Evolutionary conservation across 345 rosid genomes (phyloP), one percentile per base, ranked within the genome.

Genomic region (Citrus glauca): DNA sequence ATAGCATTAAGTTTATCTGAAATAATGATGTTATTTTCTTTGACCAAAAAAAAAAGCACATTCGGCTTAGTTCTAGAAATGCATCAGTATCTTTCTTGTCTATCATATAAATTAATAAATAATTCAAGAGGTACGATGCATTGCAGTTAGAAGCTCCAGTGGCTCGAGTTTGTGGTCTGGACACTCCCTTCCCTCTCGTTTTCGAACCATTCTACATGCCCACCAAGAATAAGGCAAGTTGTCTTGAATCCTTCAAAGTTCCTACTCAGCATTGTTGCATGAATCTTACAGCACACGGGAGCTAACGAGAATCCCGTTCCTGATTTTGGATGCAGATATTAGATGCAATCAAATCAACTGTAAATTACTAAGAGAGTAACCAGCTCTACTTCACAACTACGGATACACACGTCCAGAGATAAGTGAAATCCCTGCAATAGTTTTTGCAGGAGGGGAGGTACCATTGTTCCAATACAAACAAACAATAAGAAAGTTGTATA

Each of bases 191-290:
- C 81, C 95, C 98, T 11, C 97, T 91, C 35, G 97, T 93, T 73
- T 93, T 95, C 38, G 98, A 95, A 71, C 99, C 98, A 10, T 93
- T 95, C 75, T 93, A 95, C 79, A 80, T 94, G 87, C 97, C 96
- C 60, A 93, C 87, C 73, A 93, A 93, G 90, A 95, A 92, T 86
- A 92, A 91, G 89, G 93, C 85, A 74, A 79, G 74, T 66, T 13
- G 6, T 24, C 14, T 3, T 45, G 24, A 14, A 16, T 53, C 35
- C 55, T 53, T 17, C 4, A 11, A 32, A 28, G 16, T 27, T 33
- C 40, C 4, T 6, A 2, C 19, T 13, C 2, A n/a, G 53, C 9
- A 13, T 38, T 59, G 33, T 22, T 40, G 35, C 19, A 9, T 7
- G 66, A 27, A n/a, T 27, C n/a, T 55, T 13, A 45, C 6, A 19